Conservation (phyloP, 2,329 filamentous ascomycete species). For the Penicillium thymicola region DNA sequence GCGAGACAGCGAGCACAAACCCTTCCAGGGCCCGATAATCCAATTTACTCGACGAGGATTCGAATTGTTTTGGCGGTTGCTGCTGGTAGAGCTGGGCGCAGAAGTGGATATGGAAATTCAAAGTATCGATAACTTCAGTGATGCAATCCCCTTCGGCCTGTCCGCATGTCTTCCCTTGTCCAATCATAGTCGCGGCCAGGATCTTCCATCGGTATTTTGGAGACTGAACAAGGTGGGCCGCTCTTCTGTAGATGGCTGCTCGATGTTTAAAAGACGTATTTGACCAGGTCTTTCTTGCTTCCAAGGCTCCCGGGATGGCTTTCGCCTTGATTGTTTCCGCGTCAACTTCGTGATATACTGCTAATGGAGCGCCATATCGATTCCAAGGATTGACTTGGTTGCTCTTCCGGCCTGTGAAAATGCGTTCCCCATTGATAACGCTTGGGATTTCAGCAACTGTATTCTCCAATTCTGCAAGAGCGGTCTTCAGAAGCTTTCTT, state of each 20-base stretch:
- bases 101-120: background rate
- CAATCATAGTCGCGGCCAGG: constrained; percentile 13
- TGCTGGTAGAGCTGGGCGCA: background rate
- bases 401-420: constrained; percentile 3
- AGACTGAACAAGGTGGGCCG: constrained; percentile 1
- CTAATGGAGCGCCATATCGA: constrained; percentile 1
- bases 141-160: constrained; percentile 2
- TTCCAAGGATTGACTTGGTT: constrained; percentile 7
- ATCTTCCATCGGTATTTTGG: constrained; percentile 8
- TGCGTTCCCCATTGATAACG: constrained; percentile 1
- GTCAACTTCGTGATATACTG: constrained; percentile 8
- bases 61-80: background rate
- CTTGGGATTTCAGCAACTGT: background rate
- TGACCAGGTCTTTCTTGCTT: constrained; percentile 7
- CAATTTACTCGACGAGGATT: background rate
- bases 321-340: background rate
- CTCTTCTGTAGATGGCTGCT: constrained; percentile 7
- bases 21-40: background rate
- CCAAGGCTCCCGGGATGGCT: constrained; percentile 7
- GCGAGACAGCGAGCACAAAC: background rate
- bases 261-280: constrained; percentile 3
- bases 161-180: constrained; percentile 13
- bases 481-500: background rate
- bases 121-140: background rate
- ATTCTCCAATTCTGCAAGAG: background rate